Evolutionary conservation across 1,139 yeast genomes (phyloP).

Genomic region (Trichomonascaceae sp.): DNA sequence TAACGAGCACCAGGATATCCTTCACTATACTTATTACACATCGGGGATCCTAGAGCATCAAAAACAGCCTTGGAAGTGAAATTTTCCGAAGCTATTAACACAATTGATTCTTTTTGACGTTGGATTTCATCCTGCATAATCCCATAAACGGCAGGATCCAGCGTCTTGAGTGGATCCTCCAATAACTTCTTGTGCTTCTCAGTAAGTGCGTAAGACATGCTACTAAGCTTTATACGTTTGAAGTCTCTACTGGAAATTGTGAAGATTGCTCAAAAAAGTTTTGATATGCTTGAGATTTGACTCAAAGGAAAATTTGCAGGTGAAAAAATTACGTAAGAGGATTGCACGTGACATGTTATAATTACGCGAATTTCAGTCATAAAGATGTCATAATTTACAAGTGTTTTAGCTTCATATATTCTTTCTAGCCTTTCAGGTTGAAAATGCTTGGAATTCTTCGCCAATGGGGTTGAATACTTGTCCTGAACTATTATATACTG

Average conservation of each 20-base stretch:
- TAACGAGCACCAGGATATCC: constrained; percentile 97
- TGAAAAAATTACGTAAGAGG: not conserved
- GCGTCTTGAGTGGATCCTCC: constrained; percentile 36
- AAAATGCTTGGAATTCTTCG: too few relatives aligned
- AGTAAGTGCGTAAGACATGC: constrained; percentile 9
- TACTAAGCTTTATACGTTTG: constrained; percentile 6
- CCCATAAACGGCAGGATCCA: constrained; percentile 82
- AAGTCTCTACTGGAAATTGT: not conserved
- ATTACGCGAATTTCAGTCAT: not conserved
- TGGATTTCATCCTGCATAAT: constrained; percentile 66
- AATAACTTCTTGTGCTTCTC: constrained; percentile 21
- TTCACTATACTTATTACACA: constrained; percentile 98
- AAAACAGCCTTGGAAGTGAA: constrained; percentile 92
- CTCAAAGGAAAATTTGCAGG: not conserved
- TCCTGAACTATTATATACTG: too few relatives aligned
- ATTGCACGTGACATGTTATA: not conserved
- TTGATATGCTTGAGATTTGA: not conserved
- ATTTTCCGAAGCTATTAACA: constrained; percentile 90
- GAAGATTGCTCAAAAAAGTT: not conserved
- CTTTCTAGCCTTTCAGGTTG: too few relatives aligned
- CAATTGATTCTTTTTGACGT: constrained; percentile 86
- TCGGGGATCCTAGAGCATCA: constrained; percentile 90
- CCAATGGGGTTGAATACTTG: too few relatives aligned
- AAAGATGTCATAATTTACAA: too few relatives aligned
- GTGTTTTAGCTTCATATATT: too few relatives aligned